phyloP scores from a whole-genome alignment of 2,329 filamentous ascomycete genomes.

The Cryphonectria naterciae region DNA sequence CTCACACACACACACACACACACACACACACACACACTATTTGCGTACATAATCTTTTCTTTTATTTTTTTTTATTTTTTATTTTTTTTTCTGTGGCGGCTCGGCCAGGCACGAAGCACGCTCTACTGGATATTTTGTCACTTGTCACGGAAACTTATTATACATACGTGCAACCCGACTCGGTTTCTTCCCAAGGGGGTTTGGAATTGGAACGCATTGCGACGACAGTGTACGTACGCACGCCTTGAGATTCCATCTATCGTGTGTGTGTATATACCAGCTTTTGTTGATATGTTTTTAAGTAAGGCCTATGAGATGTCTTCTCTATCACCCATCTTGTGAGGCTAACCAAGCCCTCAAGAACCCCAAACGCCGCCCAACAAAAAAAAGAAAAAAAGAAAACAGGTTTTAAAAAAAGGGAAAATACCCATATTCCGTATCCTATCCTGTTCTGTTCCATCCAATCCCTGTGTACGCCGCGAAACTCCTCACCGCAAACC shows the following conservation, averaged over 20 bases:
- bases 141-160: not conserved
- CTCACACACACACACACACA: not conserved
- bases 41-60: slow-evolving; percentile 14
- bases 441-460: not conserved
- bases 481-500: not conserved
- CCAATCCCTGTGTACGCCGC: not conserved
- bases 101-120: not conserved
- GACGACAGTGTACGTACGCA: not conserved
- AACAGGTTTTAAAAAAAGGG: not conserved
- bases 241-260: not conserved
- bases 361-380: not conserved
- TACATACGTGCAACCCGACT: too few species aligned
- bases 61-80: not conserved
- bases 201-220: not conserved
- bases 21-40: not conserved
- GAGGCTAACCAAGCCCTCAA: not conserved
- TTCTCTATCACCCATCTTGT: not conserved
- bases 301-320: not conserved
- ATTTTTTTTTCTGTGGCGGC: not conserved
- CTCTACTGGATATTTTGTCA: not conserved
- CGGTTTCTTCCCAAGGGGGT: not conserved
- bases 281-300: not conserved
- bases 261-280: not conserved
- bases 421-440: not conserved
- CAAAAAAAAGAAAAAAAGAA: not conserved